Evolutionary conservation across 2,329 filamentous ascomycete genomes (phyloP), one percentile per base, ranked within the genome.

Genomic region (Cladosporium sp.): DNA sequence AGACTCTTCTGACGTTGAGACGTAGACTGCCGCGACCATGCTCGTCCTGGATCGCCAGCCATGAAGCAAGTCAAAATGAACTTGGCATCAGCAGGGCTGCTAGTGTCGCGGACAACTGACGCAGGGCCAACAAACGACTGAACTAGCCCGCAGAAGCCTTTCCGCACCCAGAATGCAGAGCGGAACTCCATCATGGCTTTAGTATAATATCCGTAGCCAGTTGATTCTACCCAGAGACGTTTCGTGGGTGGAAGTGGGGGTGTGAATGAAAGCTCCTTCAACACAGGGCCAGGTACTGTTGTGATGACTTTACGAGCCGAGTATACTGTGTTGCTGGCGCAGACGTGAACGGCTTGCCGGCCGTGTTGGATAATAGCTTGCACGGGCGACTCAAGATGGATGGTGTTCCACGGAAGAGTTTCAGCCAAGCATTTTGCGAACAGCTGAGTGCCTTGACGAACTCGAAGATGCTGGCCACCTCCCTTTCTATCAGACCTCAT

Each of bases 381-480:
- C 0, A 81, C 80, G 1, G 76, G 72, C 1, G 61, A 23, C 10
- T 40, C 6, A 35, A 59, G 56, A 16, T 44, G 35, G 14, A 59
- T 29, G 14, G 23, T 44, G 7, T 26, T 26, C 28, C 12, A 35
- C n/a, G 56, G 35, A 8, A 59, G 56, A 11, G 56, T 59, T 3
- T 23, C 35, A 29, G 80, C 79, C 0, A 85, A 69, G 0, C 76
- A 75, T 40, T 72, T 70, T 4, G 80, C 69, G 35, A 84, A 76
- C 0, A 73, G 68, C 67, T 84, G 80, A 0, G 80, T 84, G 1
- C 85, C 84, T 64, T 82, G 74, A 2, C 78, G 77, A 21, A 84
- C 71, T 1, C 84, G 79, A 8, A 87, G 76, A 69, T 85, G 80
- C 68, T 87, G 84, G 0, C 81, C 86, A 5, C 85, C 86, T 50